A percentile compares a stretch with the other conserved stretches of the same genome.
These are phyloP conservation scores for Mortierella sp. DNA, from an alignment of 371 early-diverging fungal species.

Conservation along the genomic window DNA sequence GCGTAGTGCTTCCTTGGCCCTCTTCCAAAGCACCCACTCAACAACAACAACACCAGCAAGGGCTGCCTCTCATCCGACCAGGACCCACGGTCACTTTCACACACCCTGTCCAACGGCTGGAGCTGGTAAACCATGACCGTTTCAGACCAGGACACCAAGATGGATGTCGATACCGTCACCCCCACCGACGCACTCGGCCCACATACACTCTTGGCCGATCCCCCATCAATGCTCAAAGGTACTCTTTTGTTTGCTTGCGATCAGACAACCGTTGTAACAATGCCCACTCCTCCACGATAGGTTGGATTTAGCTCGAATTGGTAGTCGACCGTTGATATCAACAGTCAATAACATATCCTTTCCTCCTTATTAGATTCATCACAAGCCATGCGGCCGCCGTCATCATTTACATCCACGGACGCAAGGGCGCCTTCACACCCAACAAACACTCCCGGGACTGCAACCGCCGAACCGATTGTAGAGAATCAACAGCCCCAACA, in stretches of 20 bases:
- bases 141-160: conserved; percentile 20
- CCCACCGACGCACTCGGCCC: background rate
- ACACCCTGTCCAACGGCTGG: conserved; percentile 12
- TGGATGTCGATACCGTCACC: conserved; percentile 14
- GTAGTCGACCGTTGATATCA: background rate
- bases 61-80: background rate
- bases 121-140: conserved; percentile 20
- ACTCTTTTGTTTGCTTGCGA: background rate
- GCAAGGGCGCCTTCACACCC: background rate
- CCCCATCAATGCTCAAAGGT: background rate
- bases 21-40: background rate
- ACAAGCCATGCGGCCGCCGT: background rate
- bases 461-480: background rate
- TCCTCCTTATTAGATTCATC: background rate
- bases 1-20: background rate
- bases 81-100: background rate
- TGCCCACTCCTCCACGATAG: background rate
- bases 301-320: background rate
- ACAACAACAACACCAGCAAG: background rate
- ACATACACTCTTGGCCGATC: background rate
- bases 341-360: background rate
- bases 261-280: background rate
- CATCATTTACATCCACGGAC: background rate
- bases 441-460: background rate
- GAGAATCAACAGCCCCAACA: background rate